A percentile compares a stretch with the other conserved stretches of the same genome.
These are phyloP conservation scores for Hypoxylon rubiginosum DNA, from an alignment of 2,329 filamentous ascomycete genomes.

Conservation along the genomic window DNA sequence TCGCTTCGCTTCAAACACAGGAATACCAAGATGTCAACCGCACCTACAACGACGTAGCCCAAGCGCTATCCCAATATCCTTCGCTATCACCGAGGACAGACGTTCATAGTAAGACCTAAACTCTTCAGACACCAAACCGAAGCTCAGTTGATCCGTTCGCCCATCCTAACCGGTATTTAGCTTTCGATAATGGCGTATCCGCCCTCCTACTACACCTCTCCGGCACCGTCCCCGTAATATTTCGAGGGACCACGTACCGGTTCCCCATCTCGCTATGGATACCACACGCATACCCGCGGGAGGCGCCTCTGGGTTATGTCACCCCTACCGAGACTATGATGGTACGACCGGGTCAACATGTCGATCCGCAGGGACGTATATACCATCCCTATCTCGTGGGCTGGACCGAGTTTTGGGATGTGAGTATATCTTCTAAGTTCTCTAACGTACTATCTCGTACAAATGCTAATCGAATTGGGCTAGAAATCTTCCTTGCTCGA, in stretches of 20 bases:
- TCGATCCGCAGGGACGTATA: constrained; percentile 90
- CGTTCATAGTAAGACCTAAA: constrained; percentile 82
- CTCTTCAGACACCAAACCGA: too few relatives aligned
- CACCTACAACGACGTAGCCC: constrained; percentile 91
- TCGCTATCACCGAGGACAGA: constrained; percentile 89
- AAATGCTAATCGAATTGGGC: constrained; percentile 37
- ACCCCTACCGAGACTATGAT: constrained; percentile 90
- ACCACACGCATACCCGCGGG: constrained; percentile 88
- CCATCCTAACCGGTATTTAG: constrained; percentile 62
- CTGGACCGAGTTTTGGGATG: constrained; percentile 92
- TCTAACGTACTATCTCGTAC: neutral
- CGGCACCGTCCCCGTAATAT: constrained; percentile 91
- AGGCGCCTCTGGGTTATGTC: constrained; percentile 89
- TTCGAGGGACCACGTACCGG: constrained; percentile 88
- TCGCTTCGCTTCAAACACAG: constrained; percentile 59
- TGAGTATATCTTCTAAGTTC: constrained; percentile 61
- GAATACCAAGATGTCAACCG: constrained; percentile 95
- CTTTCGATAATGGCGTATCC: constrained; percentile 88
- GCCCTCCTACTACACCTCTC: constrained; percentile 87
- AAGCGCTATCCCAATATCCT: constrained; percentile 82
- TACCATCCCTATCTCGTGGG: constrained; percentile 96
- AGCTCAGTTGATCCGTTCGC: constrained; percentile 22
- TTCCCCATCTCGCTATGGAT: constrained; percentile 96
- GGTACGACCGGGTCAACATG: constrained; percentile 92
- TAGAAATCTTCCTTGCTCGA: constrained; percentile 87